These are phyloP conservation scores for Hamigera avellanea DNA, from an alignment of 495 filamentous ascomycete species.

Conservation along the genomic window DNA sequence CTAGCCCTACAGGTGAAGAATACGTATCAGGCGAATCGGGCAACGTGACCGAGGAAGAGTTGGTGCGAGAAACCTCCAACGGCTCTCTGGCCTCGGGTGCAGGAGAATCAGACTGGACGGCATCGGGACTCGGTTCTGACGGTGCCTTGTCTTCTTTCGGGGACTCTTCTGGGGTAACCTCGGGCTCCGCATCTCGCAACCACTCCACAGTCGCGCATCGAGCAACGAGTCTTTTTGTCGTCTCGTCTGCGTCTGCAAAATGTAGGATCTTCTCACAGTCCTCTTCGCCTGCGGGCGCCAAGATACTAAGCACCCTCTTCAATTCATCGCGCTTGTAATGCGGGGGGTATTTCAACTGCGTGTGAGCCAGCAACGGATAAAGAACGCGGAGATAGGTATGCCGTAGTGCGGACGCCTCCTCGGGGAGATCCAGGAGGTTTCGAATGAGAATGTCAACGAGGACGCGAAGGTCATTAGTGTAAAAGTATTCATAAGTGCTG, in stretches of 20 bases:
- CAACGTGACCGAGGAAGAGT: conserved; percentile 35
- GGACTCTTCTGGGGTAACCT: conserved; percentile 1
- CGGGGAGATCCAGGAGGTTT: conserved; percentile 85
- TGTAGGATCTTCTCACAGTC: conserved; percentile 49
- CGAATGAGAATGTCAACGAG: conserved; percentile 93
- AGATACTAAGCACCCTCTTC: conserved; percentile 55
- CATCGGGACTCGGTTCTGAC: conserved; percentile 1
- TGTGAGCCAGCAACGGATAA: conserved; percentile 80
- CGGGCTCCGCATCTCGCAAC: conserved; percentile 43
- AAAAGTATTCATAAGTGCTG: conserved; percentile 93
- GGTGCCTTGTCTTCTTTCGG: neutral
- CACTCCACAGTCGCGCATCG: conserved; percentile 78
- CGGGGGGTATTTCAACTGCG: conserved; percentile 71
- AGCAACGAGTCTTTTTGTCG: conserved; percentile 70
- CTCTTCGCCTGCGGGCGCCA: conserved; percentile 31
- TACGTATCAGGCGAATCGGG: conserved; percentile 18
- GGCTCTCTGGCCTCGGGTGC: too few species aligned
- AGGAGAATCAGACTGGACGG: neutral
- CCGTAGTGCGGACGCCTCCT: conserved; percentile 64
- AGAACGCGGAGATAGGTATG: conserved; percentile 98
- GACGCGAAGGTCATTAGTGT: conserved; percentile 91
- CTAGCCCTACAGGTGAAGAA: conserved; percentile 17
- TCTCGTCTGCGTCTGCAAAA: conserved; percentile 85
- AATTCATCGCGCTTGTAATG: conserved; percentile 91
- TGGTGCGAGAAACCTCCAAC: conserved; percentile 14